Evolutionary conservation across 345 rosid species (phyloP).

Genomic region (Syzygium grande): DNA sequence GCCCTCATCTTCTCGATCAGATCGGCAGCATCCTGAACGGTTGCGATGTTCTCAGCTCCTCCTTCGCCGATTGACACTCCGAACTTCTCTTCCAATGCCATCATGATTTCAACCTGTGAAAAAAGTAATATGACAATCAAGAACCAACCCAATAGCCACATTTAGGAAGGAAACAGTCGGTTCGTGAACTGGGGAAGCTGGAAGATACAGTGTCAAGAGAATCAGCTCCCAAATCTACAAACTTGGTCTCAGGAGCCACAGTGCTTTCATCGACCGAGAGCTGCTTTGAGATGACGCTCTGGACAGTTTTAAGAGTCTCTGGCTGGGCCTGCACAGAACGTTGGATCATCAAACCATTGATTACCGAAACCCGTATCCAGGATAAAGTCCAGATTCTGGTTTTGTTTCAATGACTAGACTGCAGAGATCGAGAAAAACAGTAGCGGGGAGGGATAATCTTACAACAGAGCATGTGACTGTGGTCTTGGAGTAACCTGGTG

Average conservation of each 20-base stretch:
- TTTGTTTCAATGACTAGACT: neutral
- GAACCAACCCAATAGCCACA: neutral
- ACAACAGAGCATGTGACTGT: conserved; percentile 43
- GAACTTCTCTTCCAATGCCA: conserved; percentile 67
- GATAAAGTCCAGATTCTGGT: too few relatives aligned
- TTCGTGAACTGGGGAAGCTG: neutral
- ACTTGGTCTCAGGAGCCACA: conserved; percentile 52
- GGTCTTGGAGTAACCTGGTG: conserved; percentile 19
- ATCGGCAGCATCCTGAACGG: conserved; percentile 61
- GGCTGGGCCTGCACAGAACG: conserved; percentile 22
- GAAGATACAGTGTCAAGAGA: conserved; percentile 49
- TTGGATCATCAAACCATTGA: neutral
- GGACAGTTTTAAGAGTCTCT: conserved; percentile 45
- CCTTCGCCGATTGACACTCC: conserved; percentile 50
- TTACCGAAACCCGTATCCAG: neutral
- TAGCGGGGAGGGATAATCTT: neutral
- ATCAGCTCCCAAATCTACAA: conserved; percentile 65
- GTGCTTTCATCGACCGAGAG: conserved; percentile 40
- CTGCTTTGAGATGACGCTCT: conserved; percentile 53
- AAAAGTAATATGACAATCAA: neutral
- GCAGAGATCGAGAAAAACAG: neutral
- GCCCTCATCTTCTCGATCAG: conserved; percentile 49
- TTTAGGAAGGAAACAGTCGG: neutral
- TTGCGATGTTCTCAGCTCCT: conserved; percentile 48
- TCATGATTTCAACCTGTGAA: conserved; percentile 49